phyloP scores from a whole-genome alignment of 139 green algal genomes.

The Asterochloris erici region DNA sequence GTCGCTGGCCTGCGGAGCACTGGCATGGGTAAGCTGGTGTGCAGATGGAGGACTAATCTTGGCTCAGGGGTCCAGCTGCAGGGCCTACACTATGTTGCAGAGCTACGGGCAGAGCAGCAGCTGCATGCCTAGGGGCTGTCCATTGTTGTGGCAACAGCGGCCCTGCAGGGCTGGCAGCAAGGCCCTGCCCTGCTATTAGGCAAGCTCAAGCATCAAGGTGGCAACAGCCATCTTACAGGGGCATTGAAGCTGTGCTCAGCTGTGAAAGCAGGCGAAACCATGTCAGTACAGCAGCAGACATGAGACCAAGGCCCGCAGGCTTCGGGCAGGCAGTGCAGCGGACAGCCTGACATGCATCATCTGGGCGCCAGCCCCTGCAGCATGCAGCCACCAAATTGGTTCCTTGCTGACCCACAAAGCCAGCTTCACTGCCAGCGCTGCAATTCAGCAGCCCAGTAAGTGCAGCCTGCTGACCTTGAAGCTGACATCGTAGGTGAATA shows the following conservation, averaged over 20 bases:
- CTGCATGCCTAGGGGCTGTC: too few relatives aligned
- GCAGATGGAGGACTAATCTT: too few relatives aligned
- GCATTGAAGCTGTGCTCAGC: too few relatives aligned
- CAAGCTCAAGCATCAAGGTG: too few relatives aligned
- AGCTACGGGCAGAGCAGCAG: too few relatives aligned
- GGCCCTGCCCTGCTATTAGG: too few relatives aligned
- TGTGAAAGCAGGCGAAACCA: too few relatives aligned
- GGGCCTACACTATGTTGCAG: too few relatives aligned
- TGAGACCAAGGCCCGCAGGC: neutral
- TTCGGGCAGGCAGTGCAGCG: neutral
- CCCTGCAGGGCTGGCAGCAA: too few relatives aligned
- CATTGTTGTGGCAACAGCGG: too few relatives aligned
- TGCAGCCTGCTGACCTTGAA: constrained; percentile 59
- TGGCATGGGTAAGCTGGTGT: neutral
- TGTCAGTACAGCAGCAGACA: neutral
- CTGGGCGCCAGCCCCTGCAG: neutral
- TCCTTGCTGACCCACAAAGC: neutral
- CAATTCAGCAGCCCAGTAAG: neutral
- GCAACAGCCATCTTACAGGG: too few relatives aligned
- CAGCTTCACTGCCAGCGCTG: neutral
- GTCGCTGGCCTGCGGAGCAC: constrained; percentile 52
- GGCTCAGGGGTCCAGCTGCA: too few relatives aligned
- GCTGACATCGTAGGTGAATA: constrained; percentile 97
- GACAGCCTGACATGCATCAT: neutral
- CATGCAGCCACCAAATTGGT: neutral